Evolutionary conservation across 805 yeast genomes (phyloP).

Genomic region (Metschnikowia lunata): DNA sequence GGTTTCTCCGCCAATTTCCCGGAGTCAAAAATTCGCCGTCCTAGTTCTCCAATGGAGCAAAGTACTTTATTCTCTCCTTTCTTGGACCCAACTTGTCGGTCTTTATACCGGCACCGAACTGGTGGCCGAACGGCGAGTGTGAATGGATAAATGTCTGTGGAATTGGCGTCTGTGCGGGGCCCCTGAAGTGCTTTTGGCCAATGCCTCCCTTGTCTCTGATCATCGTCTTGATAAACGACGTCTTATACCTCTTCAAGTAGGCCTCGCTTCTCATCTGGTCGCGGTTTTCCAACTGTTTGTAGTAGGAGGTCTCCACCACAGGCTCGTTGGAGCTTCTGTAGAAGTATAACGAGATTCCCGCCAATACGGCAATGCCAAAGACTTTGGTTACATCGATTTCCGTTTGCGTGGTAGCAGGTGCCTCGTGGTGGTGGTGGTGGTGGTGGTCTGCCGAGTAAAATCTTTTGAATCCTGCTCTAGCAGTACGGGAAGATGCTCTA

Average conservation of each 20-base stretch:
- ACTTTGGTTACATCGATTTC: slow-evolving; percentile 40
- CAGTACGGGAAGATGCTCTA: slow-evolving; percentile 16
- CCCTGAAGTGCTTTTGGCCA: slow-evolving; percentile 40
- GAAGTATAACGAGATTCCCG: slow-evolving; percentile 29
- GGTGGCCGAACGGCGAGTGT: slow-evolving; percentile 38
- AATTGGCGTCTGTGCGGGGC: slow-evolving; percentile 26
- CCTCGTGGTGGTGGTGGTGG: slow-evolving; percentile 14
- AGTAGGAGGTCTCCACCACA: slow-evolving; percentile 33
- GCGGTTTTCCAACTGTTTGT: slow-evolving; percentile 31
- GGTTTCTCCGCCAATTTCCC: no score
- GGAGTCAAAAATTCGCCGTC: not conserved
- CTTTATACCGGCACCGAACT: slow-evolving; percentile 43
- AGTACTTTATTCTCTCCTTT: slow-evolving; percentile 37
- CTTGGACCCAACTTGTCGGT: slow-evolving; percentile 43
- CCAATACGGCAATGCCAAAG: slow-evolving; percentile 38
- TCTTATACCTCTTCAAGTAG: slow-evolving; percentile 35
- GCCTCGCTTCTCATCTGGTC: slow-evolving; percentile 33
- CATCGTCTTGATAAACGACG: slow-evolving; percentile 39
- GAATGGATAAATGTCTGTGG: slow-evolving; percentile 35
- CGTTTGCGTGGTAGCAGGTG: slow-evolving; percentile 17
- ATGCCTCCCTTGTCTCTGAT: slow-evolving; percentile 44
- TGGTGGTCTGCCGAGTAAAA: slow-evolving; percentile 13
- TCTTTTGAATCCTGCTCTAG: slow-evolving; percentile 13
- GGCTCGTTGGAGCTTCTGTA: slow-evolving; percentile 26
- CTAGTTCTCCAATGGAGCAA: slow-evolving; percentile 32